Evolutionary conservation across 2,329 filamentous ascomycete genomes (phyloP).

Genomic region (Corynespora cassiicola): DNA sequence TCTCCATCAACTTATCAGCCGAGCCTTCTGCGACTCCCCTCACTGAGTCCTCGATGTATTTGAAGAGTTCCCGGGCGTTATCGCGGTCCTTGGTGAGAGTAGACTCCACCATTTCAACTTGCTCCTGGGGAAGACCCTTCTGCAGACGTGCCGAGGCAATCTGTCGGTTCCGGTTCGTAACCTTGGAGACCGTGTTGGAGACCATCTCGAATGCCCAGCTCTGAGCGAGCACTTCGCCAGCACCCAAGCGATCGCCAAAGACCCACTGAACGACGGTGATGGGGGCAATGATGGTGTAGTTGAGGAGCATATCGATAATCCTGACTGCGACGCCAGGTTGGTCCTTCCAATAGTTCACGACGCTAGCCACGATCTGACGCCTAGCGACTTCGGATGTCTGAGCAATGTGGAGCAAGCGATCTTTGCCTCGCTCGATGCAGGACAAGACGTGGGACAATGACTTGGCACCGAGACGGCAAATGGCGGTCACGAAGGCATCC

Average conservation of each 20-base stretch:
- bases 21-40: slow-evolving; percentile 73
- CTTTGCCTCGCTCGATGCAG: slow-evolving; percentile 93
- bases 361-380: slow-evolving; percentile 86
- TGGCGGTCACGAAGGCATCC: slow-evolving; percentile 90
- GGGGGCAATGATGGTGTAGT: slow-evolving; percentile 93
- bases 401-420: slow-evolving; percentile 81
- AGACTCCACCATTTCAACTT: slow-evolving; percentile 68
- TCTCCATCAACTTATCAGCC: slow-evolving; percentile 79
- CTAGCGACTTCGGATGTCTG: slow-evolving; percentile 76
- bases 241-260: slow-evolving; percentile 69
- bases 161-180: slow-evolving; percentile 84
- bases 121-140: slow-evolving; percentile 62
- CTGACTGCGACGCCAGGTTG: slow-evolving; percentile 91
- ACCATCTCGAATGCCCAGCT: slow-evolving; percentile 89
- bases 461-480: slow-evolving; percentile 93
- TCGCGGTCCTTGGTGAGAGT: slow-evolving; percentile 72
- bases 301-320: slow-evolving; percentile 95
- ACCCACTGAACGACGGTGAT: slow-evolving; percentile 89
- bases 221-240: slow-evolving; percentile 73
- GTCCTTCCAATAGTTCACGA: slow-evolving; percentile 91
- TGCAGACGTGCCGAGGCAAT: slow-evolving; percentile 71
- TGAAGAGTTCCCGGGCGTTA: slow-evolving; percentile 81
- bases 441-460: slow-evolving; percentile 95
- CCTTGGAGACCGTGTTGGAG: slow-evolving; percentile 85
- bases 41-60: slow-evolving; percentile 79